phyloP scores from a whole-genome alignment of 1,284 basidiomycete genomes.

The Phellopilus nigrolimitatus region DNA sequence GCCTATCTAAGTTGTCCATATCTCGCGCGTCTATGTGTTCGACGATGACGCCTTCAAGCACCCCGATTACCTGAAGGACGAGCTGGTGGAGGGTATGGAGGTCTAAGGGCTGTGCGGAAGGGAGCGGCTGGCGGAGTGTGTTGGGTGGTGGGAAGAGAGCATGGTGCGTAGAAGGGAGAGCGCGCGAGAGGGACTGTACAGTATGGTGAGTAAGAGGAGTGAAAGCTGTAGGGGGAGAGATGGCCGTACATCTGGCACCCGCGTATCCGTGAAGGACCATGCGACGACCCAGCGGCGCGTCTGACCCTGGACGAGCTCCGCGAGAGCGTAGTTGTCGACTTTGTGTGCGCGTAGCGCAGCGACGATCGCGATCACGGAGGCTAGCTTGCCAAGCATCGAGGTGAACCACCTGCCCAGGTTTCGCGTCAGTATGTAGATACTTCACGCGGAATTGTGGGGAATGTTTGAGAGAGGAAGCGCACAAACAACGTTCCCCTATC shows the following conservation, averaged over 20 bases:
- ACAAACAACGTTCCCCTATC: slow-evolving; percentile 48
- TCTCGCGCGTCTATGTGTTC: too few species aligned
- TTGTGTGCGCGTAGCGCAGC: slow-evolving; percentile 48
- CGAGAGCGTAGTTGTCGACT: slow-evolving; percentile 83
- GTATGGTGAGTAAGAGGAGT: slow-evolving; percentile 19
- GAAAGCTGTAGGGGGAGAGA: background rate
- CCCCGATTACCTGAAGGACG: slow-evolving; percentile 30
- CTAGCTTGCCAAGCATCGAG: slow-evolving; percentile 84
- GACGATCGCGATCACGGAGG: slow-evolving; percentile 65
- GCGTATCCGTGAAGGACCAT: slow-evolving; percentile 69
- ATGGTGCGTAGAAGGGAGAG: slow-evolving; percentile 41
- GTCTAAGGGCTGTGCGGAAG: slow-evolving; percentile 21
- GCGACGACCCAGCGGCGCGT: slow-evolving; percentile 86
- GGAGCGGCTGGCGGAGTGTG: slow-evolving; percentile 40
- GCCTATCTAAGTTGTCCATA: too few species aligned
- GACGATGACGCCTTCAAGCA: slow-evolving; percentile 32
- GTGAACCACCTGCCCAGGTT: slow-evolving; percentile 81
- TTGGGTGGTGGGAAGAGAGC: slow-evolving; percentile 52
- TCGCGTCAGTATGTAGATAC: background rate
- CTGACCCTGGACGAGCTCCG: slow-evolving; percentile 78
- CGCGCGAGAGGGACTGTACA: slow-evolving; percentile 45
- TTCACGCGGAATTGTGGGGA: background rate
- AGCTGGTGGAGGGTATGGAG: slow-evolving; percentile 18
- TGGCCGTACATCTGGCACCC: slow-evolving; percentile 77
- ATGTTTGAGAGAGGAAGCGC: slow-evolving; percentile 21